Conservation (phyloP, 257 asterid species). For the Solanum stenotomum region DNA sequence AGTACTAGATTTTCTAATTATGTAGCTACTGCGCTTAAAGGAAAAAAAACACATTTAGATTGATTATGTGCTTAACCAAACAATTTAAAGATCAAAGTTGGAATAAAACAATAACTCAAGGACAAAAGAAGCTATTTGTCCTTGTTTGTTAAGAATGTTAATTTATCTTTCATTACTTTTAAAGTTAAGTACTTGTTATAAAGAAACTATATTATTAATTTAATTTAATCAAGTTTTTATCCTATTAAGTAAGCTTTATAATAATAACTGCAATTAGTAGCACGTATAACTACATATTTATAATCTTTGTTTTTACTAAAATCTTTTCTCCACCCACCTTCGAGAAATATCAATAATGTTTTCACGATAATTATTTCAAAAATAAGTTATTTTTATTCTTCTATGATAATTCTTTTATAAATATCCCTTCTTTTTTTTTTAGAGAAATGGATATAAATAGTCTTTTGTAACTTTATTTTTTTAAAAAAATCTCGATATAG, state of each 20-base stretch:
- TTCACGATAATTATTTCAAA: not conserved
- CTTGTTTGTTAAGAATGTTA: not conserved
- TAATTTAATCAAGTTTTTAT: not conserved
- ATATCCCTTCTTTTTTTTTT: not conserved
- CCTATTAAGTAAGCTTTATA: not conserved
- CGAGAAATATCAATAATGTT: too few species aligned
- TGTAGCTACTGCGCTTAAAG: not conserved
- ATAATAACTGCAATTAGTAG: not conserved
- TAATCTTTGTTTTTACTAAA: not conserved
- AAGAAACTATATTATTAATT: not conserved
- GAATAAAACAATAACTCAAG: not conserved
- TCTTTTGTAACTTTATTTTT: not conserved
- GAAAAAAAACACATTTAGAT: not conserved
- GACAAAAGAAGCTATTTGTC: not conserved
- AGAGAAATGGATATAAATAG: too few species aligned
- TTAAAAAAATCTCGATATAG: not conserved
- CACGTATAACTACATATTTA: not conserved
- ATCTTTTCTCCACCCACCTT: too few species aligned
- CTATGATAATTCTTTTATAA: not conserved
- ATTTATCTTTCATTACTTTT: not conserved
- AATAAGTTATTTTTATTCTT: not conserved
- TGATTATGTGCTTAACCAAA: not conserved
- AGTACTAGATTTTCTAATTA: not conserved
- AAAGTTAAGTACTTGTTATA: not conserved
- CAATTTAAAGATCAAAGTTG: too few species aligned